Evolutionary conservation across 768 basidiomycete genomes (phyloP).

Genomic region (Boletus rex-veris): DNA sequence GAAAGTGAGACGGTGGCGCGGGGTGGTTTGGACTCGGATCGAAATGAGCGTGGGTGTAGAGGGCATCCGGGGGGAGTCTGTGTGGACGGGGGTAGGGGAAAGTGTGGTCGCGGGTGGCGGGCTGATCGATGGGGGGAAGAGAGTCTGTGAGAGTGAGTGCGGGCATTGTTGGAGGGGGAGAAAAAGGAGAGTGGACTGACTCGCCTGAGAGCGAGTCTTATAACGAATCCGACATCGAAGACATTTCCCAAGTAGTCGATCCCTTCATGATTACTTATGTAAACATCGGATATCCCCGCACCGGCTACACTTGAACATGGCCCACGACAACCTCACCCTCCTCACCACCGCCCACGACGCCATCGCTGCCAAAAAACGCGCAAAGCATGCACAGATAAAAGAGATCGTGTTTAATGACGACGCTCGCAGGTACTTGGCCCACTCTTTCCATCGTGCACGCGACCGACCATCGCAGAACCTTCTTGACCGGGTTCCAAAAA

Average conservation of each 20-base stretch:
- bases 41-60: slow-evolving; percentile 25
- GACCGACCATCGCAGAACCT: slow-evolving; percentile 54
- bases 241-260: slow-evolving; percentile 26
- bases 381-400: slow-evolving; percentile 64
- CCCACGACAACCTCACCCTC: slow-evolving; percentile 44
- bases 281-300: slow-evolving; percentile 23
- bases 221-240: slow-evolving; percentile 27
- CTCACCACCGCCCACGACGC: slow-evolving; percentile 64
- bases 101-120: slow-evolving; percentile 3
- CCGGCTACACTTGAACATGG: slow-evolving; percentile 19
- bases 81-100: slow-evolving; percentile 25
- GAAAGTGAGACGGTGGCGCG: slow-evolving; percentile 4
- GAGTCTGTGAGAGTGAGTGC: slow-evolving; percentile 23
- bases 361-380: slow-evolving; percentile 64
- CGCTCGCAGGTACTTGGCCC: slow-evolving; percentile 58
- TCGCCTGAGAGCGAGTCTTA: slow-evolving; percentile 36
- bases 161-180: slow-evolving; percentile 26
- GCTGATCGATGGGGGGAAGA: slow-evolving; percentile 2
- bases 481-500: slow-evolving; percentile 91
- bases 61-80: slow-evolving; percentile 14
- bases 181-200: slow-evolving; percentile 24
- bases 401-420: slow-evolving; percentile 86
- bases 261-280: slow-evolving; percentile 14
- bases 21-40: slow-evolving; percentile 1
- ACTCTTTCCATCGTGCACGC: slow-evolving; percentile 16